These are phyloP conservation scores for Collybia sordida DNA, from an alignment of 768 basidiomycete genomes.

Conservation along the genomic window DNA sequence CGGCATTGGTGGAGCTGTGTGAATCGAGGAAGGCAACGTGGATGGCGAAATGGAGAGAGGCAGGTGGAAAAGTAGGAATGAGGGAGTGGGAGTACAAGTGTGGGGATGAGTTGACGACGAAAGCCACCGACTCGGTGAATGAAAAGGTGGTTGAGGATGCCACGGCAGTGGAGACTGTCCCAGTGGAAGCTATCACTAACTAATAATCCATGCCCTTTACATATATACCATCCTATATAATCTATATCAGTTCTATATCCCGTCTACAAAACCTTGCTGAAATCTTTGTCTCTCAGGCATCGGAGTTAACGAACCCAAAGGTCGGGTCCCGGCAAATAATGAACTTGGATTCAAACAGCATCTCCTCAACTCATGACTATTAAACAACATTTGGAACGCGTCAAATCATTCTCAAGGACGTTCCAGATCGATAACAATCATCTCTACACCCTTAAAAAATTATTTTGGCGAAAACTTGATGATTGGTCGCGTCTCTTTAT, in stretches of 20 bases:
- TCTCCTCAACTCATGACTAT: no score
- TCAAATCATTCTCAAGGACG: no score
- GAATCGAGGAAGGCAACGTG: conserved; percentile 47
- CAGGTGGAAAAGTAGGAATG: conserved; percentile 70
- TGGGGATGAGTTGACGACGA: conserved; percentile 4
- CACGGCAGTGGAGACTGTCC: not conserved
- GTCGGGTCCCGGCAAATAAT: no score
- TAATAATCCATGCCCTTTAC: not conserved
- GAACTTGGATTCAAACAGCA: no score
- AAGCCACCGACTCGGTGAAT: conserved; percentile 1
- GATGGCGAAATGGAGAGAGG: conserved; percentile 61
- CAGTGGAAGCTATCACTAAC: not conserved
- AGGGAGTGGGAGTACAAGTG: conserved; percentile 80
- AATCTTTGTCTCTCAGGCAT: no score
- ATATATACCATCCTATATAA: not conserved
- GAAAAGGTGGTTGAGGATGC: not conserved
- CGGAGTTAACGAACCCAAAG: no score
- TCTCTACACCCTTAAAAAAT: no score
- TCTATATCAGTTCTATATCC: not conserved
- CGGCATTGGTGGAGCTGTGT: conserved; percentile 54
- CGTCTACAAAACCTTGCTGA: no score
- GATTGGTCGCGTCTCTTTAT: no score
- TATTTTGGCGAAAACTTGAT: no score
- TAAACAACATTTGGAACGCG: no score
- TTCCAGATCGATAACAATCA: no score